Evolutionary conservation across 2,329 filamentous ascomycete genomes (phyloP).

Genomic region (Fusarium sp.): DNA sequence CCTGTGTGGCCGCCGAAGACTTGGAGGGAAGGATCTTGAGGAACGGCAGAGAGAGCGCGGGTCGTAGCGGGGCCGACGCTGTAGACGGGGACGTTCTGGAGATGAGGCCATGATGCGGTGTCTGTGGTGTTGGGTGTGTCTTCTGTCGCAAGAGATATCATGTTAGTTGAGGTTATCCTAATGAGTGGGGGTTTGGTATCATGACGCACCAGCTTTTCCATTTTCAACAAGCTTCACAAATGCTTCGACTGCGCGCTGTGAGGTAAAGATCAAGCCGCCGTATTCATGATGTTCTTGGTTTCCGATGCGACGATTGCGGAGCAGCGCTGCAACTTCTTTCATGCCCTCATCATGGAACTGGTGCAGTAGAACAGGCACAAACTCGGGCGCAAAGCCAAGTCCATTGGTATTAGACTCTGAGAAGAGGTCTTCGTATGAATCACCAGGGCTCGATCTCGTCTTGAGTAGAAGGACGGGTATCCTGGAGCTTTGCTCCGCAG

Average conservation of each 20-base stretch:
- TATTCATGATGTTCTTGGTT: conserved; percentile 58
- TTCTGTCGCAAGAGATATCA: conserved; percentile 11
- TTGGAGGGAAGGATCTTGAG: conserved; percentile 62
- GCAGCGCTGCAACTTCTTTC: conserved; percentile 60
- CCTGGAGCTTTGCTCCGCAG: conserved; percentile 25
- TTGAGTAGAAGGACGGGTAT: conserved; percentile 77
- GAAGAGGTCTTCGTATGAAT: conserved; percentile 79
- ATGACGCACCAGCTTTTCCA: conserved; percentile 52
- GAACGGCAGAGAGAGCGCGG: conserved; percentile 72
- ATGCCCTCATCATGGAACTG: conserved; percentile 71
- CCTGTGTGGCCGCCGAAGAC: conserved; percentile 86
- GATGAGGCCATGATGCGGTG: conserved; percentile 59
- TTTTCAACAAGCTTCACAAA: conserved; percentile 73
- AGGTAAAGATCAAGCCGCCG: conserved; percentile 86
- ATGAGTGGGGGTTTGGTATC: background rate
- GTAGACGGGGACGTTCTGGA: conserved; percentile 73
- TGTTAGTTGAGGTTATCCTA: background rate
- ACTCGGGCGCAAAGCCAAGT: conserved; percentile 69
- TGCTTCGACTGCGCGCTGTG: conserved; percentile 84
- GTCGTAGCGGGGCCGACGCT: conserved; percentile 85
- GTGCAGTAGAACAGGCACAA: conserved; percentile 83
- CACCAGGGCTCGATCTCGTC: conserved; percentile 76
- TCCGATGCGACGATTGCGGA: conserved; percentile 59
- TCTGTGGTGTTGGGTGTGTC: conserved; percentile 3
- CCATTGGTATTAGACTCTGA: conserved; percentile 51